A percentile compares a stretch with the other conserved stretches of the same genome.
These are phyloP conservation scores for Epichloe amarillans DNA, from an alignment of 2,329 filamentous ascomycete species.

Conservation along the genomic window DNA sequence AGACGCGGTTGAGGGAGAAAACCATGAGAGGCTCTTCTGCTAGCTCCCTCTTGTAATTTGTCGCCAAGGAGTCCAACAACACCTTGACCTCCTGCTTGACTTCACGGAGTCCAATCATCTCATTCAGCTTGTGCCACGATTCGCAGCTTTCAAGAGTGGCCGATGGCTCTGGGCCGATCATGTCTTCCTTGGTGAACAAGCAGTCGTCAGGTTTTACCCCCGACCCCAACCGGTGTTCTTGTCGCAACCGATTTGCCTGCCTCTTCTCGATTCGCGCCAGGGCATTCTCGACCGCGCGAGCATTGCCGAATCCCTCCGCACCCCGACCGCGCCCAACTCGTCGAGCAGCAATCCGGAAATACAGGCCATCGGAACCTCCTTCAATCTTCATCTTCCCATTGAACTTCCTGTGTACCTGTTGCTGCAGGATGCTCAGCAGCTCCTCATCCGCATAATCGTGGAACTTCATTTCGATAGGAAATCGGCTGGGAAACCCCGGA, in stretches of 20 bases:
- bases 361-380: slow-evolving; percentile 44
- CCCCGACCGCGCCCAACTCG: slow-evolving; percentile 50
- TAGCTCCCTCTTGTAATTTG: slow-evolving; percentile 55
- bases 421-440: slow-evolving; percentile 45
- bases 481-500: slow-evolving; percentile 53
- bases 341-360: slow-evolving; percentile 46
- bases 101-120: slow-evolving; percentile 41
- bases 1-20: slow-evolving; percentile 53
- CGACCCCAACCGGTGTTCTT: slow-evolving; percentile 19
- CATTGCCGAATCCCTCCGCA: slow-evolving; percentile 59
- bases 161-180: slow-evolving; percentile 56
- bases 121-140: slow-evolving; percentile 45
- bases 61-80: slow-evolving; percentile 46
- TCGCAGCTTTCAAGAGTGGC: slow-evolving; percentile 34
- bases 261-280: slow-evolving; percentile 38
- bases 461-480: slow-evolving; percentile 54
- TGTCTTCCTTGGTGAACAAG: slow-evolving; percentile 49
- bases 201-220: slow-evolving; percentile 38
- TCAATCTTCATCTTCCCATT: slow-evolving; percentile 43
- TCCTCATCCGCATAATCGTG: slow-evolving; percentile 55
- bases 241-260: slow-evolving; percentile 36
- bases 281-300: slow-evolving; percentile 51
- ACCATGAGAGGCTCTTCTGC: slow-evolving; percentile 43
- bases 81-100: slow-evolving; percentile 50
- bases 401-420: slow-evolving; percentile 42